Evolutionary conservation across 1,284 basidiomycete species (phyloP).

Genomic region (Somion occarium): DNA sequence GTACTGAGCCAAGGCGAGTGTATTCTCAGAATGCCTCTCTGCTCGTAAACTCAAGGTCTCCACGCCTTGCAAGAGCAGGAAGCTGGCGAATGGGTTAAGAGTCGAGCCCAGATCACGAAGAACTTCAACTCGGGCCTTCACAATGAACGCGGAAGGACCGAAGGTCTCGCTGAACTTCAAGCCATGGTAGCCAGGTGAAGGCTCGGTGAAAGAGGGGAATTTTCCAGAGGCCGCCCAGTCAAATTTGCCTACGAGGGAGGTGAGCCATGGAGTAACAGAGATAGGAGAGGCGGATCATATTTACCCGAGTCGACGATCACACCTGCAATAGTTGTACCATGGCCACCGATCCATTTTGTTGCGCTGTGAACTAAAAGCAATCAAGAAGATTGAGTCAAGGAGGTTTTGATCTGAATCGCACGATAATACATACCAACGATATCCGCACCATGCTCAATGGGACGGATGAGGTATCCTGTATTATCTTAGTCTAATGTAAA

Average conservation of each 20-base stretch:
- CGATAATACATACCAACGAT: constrained; percentile 51
- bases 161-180: constrained; percentile 72
- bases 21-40: constrained; percentile 74
- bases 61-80: constrained; percentile 81
- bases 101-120: constrained; percentile 77
- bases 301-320: constrained; percentile 74
- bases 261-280: not conserved
- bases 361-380: constrained; percentile 64
- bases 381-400: not conserved
- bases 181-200: constrained; percentile 84
- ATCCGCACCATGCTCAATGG: constrained; percentile 76
- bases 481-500: constrained; percentile 8
- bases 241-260: constrained; percentile 59
- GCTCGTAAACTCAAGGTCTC: constrained; percentile 82
- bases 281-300: not conserved
- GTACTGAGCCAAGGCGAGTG: constrained; percentile 66
- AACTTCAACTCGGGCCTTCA: constrained; percentile 71
- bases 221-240: constrained; percentile 77
- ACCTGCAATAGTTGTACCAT: constrained; percentile 85
- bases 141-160: constrained; percentile 65
- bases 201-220: constrained; percentile 82
- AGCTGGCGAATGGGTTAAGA: constrained; percentile 80
- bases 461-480: constrained; percentile 64
- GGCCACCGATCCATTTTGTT: constrained; percentile 91
- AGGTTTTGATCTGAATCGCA: not conserved